A percentile compares a stretch with the other conserved stretches of the same genome.
Conservation (phyloP, 2,329 filamentous ascomycete species). For the Trichoderma arundinaceum region DNA sequence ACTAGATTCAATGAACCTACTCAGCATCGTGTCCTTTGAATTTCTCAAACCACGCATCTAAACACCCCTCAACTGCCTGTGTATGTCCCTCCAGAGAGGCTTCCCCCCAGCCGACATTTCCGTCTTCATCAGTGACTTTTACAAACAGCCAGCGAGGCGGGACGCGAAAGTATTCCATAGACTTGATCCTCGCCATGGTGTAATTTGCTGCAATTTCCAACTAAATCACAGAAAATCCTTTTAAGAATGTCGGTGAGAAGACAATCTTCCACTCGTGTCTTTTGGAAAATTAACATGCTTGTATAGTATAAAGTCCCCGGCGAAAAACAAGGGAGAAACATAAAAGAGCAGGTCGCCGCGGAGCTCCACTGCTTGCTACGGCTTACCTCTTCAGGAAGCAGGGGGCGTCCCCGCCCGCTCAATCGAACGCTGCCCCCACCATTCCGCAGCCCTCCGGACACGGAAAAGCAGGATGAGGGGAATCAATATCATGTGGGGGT, state of each 20-base stretch:
- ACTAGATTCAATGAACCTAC: conserved; percentile 48
- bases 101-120: conserved; percentile 73
- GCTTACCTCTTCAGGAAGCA: conserved; percentile 12
- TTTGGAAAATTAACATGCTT: conserved; percentile 13
- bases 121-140: conserved; percentile 72
- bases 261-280: background rate
- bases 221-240: background rate
- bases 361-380: conserved; percentile 9
- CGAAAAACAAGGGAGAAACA: conserved; percentile 28
- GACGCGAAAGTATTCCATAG: conserved; percentile 75
- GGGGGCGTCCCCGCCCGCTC: background rate
- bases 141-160: conserved; percentile 79
- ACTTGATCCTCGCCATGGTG: conserved; percentile 43
- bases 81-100: conserved; percentile 76
- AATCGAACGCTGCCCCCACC: conserved; percentile 9
- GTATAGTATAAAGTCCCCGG: conserved; percentile 20
- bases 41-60: conserved; percentile 68
- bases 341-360: conserved; percentile 13
- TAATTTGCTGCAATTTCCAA: background rate
- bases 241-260: background rate
- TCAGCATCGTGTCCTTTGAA: conserved; percentile 73
- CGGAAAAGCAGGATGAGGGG: conserved; percentile 26
- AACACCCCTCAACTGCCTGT: conserved; percentile 73
- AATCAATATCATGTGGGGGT: conserved; percentile 7
- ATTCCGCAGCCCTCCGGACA: conserved; percentile 11